A percentile compares a stretch with the other conserved stretches of the same genome.
phyloP scores from a whole-genome alignment of 2,329 filamentous ascomycete genomes.

The Plectosphaerella plurivora region DNA sequence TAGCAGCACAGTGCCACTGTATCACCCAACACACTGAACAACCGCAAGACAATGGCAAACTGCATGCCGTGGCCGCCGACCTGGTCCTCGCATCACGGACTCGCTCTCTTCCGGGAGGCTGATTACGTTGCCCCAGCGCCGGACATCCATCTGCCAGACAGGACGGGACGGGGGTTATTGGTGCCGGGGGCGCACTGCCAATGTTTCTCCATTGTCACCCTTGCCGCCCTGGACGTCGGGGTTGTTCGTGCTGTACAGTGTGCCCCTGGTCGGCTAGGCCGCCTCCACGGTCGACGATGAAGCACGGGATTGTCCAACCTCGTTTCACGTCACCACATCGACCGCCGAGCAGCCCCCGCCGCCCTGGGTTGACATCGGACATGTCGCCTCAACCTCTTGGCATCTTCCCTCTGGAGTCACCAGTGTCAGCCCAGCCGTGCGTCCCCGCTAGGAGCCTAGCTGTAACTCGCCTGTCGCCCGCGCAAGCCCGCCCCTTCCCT shows the following conservation, averaged over 20 bases:
- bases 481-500: not conserved
- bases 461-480: not conserved
- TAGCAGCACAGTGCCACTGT: no score
- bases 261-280: not conserved
- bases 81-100: no score
- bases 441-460: no score
- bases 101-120: no score
- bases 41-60: no score
- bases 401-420: not conserved
- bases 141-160: no score
- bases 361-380: not conserved
- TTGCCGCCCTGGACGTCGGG: not conserved
- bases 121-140: no score
- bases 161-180: no score
- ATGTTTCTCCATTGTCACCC: slow-evolving; percentile 1
- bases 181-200: not conserved
- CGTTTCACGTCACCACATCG: slow-evolving; percentile 1
- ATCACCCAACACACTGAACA: no score
- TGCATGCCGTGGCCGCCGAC: no score
- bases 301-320: slow-evolving; percentile 2
- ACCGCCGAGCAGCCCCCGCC: not conserved
- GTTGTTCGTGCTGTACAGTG: not conserved
- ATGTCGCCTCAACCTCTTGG: not conserved
- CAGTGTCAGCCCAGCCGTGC: not conserved
- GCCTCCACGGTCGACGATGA: not conserved